These are phyloP conservation scores for Umbelopsis vinacea DNA, from an alignment of 192 early-diverging fungal species.

Conservation along the genomic window DNA sequence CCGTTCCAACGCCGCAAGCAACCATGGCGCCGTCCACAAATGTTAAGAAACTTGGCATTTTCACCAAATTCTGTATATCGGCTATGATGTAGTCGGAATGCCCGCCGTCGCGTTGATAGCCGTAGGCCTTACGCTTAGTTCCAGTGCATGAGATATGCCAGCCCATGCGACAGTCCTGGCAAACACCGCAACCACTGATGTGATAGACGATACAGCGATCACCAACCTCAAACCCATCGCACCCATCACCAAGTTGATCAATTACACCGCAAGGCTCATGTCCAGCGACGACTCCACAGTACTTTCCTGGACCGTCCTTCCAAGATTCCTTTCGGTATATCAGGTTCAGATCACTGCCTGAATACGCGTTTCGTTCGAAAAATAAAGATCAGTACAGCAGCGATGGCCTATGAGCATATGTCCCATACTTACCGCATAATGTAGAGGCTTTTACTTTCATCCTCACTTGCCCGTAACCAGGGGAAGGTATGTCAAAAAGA, in stretches of 20 bases:
- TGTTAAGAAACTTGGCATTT: not conserved
- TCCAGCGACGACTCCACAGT: conserved; percentile 15
- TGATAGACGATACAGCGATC: conserved; percentile 24
- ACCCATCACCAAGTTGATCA: conserved; percentile 7
- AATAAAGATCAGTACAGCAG: not conserved
- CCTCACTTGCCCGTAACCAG: conserved; percentile 10
- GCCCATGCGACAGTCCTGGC: conserved; percentile 18
- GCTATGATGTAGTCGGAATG: conserved; percentile 20
- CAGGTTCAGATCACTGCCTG: conserved; percentile 19
- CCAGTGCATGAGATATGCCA: conserved; percentile 2
- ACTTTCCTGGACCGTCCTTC: conserved; percentile 8
- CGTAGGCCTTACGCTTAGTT: conserved; percentile 2
- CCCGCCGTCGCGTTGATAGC: conserved; percentile 18
- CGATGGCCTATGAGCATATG: not conserved
- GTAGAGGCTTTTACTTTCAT: conserved; percentile 22
- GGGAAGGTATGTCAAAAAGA: not conserved
- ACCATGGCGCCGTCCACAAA: conserved; percentile 20
- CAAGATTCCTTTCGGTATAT: conserved; percentile 22
- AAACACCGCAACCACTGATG: conserved; percentile 7
- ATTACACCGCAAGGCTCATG: conserved; percentile 22
- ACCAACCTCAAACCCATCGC: not conserved
- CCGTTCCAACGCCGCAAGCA: conserved; percentile 21
- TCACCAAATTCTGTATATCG: conserved; percentile 10
- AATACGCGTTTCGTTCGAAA: not conserved
- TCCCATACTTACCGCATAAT: conserved; percentile 1